Percentiles rank a stretch among this genome's conserved stretches.
Evolutionary conservation across 2,329 filamentous ascomycete species (phyloP).

Genomic region (Epichloe aotearoae): DNA sequence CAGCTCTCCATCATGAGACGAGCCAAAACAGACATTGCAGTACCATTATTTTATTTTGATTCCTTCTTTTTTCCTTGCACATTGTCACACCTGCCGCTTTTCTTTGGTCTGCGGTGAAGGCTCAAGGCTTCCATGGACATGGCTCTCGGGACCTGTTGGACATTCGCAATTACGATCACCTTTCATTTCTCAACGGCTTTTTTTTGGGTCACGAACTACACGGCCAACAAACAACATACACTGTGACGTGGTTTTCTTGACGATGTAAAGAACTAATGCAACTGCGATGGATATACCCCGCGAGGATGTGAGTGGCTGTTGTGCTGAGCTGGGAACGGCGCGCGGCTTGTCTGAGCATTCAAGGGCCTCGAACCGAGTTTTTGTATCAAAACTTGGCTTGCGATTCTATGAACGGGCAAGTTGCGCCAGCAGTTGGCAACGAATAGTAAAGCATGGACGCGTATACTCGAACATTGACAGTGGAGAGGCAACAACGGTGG

Average conservation of each 20-base stretch:
- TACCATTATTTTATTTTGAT: background rate
- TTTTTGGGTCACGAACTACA: slow-evolving; percentile 20
- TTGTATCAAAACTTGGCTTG: background rate
- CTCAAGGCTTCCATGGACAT: background rate
- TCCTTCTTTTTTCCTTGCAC: background rate
- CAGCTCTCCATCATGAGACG: background rate
- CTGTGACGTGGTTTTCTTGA: slow-evolving; percentile 23
- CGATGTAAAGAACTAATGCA: slow-evolving; percentile 22
- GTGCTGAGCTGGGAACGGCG: slow-evolving; percentile 19
- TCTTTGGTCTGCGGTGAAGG: background rate
- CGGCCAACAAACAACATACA: slow-evolving; percentile 17
- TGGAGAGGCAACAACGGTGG: slow-evolving; percentile 16
- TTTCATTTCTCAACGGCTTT: slow-evolving; percentile 14
- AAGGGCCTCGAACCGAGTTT: background rate
- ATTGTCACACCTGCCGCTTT: background rate
- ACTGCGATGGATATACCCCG: slow-evolving; percentile 30
- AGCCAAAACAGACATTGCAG: background rate
- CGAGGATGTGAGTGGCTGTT: slow-evolving; percentile 23
- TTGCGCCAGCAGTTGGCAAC: slow-evolving; percentile 5
- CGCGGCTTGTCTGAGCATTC: background rate
- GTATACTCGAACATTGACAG: slow-evolving; percentile 12
- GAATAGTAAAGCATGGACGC: slow-evolving; percentile 2
- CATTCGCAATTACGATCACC: slow-evolving; percentile 13
- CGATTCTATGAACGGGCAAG: background rate
- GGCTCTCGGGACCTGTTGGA: background rate